A percentile compares a stretch with the other conserved stretches of the same genome.
Evolutionary conservation across 2,329 filamentous ascomycete genomes (phyloP).

Genomic region (Aureobasidium lini): DNA sequence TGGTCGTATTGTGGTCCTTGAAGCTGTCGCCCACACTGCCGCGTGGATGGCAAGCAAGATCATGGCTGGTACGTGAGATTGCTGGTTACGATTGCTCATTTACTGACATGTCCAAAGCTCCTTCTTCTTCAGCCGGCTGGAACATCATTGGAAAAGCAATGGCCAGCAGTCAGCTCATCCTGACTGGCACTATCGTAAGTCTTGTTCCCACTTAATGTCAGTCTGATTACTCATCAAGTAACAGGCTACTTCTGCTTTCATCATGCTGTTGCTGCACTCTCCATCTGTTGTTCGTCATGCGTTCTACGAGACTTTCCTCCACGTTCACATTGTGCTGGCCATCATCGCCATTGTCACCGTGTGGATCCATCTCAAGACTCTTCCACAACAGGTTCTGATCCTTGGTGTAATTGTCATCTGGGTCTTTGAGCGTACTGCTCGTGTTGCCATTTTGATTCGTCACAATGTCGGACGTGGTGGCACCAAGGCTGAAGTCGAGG

Average conservation of each 20-base stretch:
- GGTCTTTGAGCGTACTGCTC: conserved; percentile 54
- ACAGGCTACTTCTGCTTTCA: conserved; percentile 52
- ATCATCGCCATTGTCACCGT: conserved; percentile 54
- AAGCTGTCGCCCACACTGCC: conserved; percentile 58
- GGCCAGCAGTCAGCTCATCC: conserved; percentile 40
- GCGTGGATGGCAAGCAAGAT: conserved; percentile 48
- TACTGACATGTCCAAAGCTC: background rate
- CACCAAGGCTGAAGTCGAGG: conserved; percentile 63
- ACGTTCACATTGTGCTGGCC: conserved; percentile 61
- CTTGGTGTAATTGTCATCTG: conserved; percentile 59
- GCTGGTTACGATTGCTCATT: background rate
- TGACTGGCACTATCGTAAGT: conserved; percentile 53
- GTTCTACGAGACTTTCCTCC: conserved; percentile 72
- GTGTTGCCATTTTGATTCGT: conserved; percentile 54
- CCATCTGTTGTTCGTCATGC: conserved; percentile 65
- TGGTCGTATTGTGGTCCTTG: conserved; percentile 65
- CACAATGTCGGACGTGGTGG: conserved; percentile 60
- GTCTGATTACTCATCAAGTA: conserved; percentile 5
- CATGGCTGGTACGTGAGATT: conserved; percentile 15
- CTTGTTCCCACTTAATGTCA: conserved; percentile 29
- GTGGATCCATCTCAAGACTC: conserved; percentile 56
- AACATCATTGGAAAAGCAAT: conserved; percentile 34
- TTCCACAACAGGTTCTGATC: conserved; percentile 53
- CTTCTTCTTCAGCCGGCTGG: conserved; percentile 40
- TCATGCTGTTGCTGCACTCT: conserved; percentile 60